Evolutionary conservation across 805 yeast genomes (phyloP).

Genomic region (Zygosaccharomyces lentus): DNA sequence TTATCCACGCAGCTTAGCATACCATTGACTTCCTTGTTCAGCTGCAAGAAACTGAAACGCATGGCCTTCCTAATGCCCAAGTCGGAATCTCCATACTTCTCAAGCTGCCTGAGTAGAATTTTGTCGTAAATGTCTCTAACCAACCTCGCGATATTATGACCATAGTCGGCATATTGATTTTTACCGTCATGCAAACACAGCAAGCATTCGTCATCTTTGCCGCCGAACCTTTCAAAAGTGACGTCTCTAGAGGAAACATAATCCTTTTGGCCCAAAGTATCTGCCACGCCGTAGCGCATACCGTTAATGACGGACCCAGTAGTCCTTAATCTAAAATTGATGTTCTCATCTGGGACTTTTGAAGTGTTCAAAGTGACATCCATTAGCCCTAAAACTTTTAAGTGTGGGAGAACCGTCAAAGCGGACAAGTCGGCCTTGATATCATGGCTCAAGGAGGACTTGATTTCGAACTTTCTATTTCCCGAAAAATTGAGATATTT

Average conservation of each 20-base stretch:
- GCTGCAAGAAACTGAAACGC: constrained; percentile 70
- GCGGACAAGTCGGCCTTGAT: constrained; percentile 49
- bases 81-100: constrained; percentile 38
- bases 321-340: constrained; percentile 81
- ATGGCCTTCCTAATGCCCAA: constrained; percentile 68
- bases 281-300: constrained; percentile 88
- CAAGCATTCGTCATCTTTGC: constrained; percentile 74
- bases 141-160: constrained; percentile 64
- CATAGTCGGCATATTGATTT: constrained; percentile 45
- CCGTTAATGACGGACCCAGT: constrained; percentile 75
- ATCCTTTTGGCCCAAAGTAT: constrained; percentile 65
- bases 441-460: constrained; percentile 48
- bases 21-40: constrained; percentile 75
- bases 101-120: constrained; percentile 52
- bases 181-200: constrained; percentile 86
- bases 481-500: constrained; percentile 87
- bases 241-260: constrained; percentile 74
- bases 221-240: constrained; percentile 82
- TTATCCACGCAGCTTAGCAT: constrained; percentile 47
- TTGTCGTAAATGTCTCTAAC: constrained; percentile 66
- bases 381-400: constrained; percentile 79
- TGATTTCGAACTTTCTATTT: constrained; percentile 85
- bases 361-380: constrained; percentile 92
- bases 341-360: constrained; percentile 81
- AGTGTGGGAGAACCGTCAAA: constrained; percentile 66